Evolutionary conservation across 176 grass and related monocot species (phyloP).

Genomic region (Juncus inflexus): DNA sequence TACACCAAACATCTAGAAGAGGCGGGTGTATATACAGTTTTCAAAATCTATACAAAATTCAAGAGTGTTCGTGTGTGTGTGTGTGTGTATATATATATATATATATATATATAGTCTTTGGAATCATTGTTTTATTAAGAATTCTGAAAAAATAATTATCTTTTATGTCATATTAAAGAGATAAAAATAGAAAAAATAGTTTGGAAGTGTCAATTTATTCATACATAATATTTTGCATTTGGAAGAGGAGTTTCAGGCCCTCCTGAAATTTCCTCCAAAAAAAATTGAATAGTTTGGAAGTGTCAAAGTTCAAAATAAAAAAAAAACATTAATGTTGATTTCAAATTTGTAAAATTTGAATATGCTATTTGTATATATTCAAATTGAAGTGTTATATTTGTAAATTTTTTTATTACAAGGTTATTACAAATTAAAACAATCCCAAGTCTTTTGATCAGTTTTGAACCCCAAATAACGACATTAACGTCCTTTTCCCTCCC

Average conservation of each 20-base stretch:
- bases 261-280: not conserved
- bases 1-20: too few species aligned
- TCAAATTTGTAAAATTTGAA: not conserved
- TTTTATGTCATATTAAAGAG: too few species aligned
- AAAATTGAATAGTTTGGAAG: not conserved
- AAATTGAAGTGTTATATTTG: not conserved
- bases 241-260: not conserved
- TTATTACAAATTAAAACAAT: not conserved
- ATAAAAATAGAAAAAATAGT: too few species aligned
- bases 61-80: too few species aligned
- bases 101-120: too few species aligned
- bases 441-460: not conserved
- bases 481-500: slow-evolving; percentile 27
- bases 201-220: too few species aligned
- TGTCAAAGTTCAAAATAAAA: not conserved
- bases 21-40: too few species aligned
- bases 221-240: not conserved
- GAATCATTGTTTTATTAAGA: too few species aligned
- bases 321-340: not conserved
- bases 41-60: too few species aligned
- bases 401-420: not conserved
- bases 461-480: slow-evolving; percentile 20
- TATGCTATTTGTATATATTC: not conserved
- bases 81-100: too few species aligned
- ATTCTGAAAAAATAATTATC: too few species aligned